These are phyloP conservation scores for Nicotiana undulata DNA, from an alignment of 257 asterid species.

Conservation along the genomic window DNA sequence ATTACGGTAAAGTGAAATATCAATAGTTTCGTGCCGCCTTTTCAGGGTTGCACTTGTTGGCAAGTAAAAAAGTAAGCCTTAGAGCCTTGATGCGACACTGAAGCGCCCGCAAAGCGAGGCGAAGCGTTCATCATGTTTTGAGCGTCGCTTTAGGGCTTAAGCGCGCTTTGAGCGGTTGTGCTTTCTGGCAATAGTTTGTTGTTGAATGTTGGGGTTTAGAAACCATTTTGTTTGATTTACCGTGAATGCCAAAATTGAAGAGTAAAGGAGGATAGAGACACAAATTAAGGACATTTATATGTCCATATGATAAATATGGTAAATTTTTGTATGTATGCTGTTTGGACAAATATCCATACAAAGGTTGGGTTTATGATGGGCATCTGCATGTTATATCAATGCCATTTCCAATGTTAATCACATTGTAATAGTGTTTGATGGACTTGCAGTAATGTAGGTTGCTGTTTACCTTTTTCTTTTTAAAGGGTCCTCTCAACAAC, in stretches of 20 bases:
- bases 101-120: too few species aligned
- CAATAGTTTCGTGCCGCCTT: too few species aligned
- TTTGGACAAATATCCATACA: neutral
- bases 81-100: too few species aligned
- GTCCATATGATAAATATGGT: too few species aligned
- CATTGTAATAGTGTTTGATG: neutral
- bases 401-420: neutral
- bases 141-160: too few species aligned
- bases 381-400: neutral
- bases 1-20: too few species aligned
- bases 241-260: neutral
- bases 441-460: neutral
- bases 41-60: too few species aligned
- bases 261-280: neutral
- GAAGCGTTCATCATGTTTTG: too few species aligned
- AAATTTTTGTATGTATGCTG: neutral
- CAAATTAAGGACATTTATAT: neutral
- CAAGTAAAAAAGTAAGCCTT: too few species aligned
- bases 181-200: slow-evolving; percentile 7
- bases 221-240: neutral
- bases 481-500: neutral
- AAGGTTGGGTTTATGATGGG: neutral
- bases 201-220: neutral
- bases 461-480: neutral
- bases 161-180: too few species aligned